Base-by-base conservation (phyloP, 345 rosid genomes). In the Ceriops decandra region DNA sequence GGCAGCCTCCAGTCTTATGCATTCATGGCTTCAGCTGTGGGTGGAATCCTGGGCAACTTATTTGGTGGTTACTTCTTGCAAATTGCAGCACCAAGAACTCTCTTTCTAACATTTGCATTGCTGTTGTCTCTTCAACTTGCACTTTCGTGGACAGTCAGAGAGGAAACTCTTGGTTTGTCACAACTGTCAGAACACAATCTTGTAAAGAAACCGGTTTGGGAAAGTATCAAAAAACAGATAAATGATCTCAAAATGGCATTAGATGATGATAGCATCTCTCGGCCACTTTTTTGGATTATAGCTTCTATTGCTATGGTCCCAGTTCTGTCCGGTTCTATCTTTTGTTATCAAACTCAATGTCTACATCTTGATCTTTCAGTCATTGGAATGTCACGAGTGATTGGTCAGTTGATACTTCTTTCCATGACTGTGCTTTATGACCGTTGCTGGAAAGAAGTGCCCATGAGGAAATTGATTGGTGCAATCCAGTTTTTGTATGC, bases 331-430 rank as follows among this genome's bases (percentile, higher is more conserved):
- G 98, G 96, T 49, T 83, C 93, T 17, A 82, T 87, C 62, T 90
- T 90, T 76, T 93, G 93, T 76, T 90, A 87, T 71, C 98, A 93
- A 78, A 86, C 92, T 7, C 97, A 89, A 72, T 85, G 88, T 57
- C 85, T 93, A 4, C 74, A 83, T 26, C 87, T 93, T 2, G 81
- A 89, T 66, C 85, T 97, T 70, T 74, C 87, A 10, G 71, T 93
- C 56, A 77, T 93, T 19, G 97, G 98, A 66, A 86, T 84, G 91
- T 90, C 98, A 3, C 76, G 87, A 66, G 97, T 93, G 16, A 73
- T 82, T 52, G 89, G 98, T 58, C 98, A 93, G 70, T 58, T 87
- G 77, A 77, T 80, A 68, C 95, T 89, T 73, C 88, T 93, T 66
- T 76, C 79, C 28, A 64, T 81, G 72, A 82, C 96, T 3, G 75